Evolutionary conservation across 306 rosid species (phyloP).

Genomic region (Parietaria judaica): DNA sequence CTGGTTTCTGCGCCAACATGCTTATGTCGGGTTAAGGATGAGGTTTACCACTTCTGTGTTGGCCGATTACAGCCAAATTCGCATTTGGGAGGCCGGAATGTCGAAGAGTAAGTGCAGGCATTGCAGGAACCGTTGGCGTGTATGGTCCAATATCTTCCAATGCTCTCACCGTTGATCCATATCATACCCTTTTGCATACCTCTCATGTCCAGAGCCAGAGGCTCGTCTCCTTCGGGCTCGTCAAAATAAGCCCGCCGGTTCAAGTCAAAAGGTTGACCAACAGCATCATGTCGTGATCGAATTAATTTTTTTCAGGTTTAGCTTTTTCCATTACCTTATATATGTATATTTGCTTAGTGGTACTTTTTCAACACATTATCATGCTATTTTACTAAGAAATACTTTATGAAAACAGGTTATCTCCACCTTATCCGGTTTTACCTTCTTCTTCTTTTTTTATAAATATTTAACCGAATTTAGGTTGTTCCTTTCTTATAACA

Average conservation of each 20-base stretch:
- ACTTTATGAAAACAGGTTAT: no score
- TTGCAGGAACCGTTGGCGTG: constrained; percentile 54
- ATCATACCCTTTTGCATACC: constrained; percentile 82
- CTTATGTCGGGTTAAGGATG: no score
- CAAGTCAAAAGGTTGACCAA: constrained; percentile 5
- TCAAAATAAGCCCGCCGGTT: constrained; percentile 44
- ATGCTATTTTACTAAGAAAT: no score
- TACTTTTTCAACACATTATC: no score
- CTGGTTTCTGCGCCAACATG: no score
- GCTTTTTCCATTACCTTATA: constrained; percentile 27
- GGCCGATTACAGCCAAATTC: constrained; percentile 50
- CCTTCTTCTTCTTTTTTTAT: no score
- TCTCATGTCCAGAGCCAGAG: constrained; percentile 76
- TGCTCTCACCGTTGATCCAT: constrained; percentile 78
- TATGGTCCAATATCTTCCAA: constrained; percentile 83
- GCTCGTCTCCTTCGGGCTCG: constrained; percentile 59
- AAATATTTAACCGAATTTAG: no score
- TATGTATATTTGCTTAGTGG: no score
- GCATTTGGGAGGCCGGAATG: constrained; percentile 57
- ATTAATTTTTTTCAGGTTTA: not conserved
- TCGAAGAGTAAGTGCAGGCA: constrained; percentile 50
- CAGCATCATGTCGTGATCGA: not conserved
- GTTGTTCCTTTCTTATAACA: no score
- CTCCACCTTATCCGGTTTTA: no score
- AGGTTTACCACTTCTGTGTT: constrained; percentile 68